Evolutionary conservation across 1,284 basidiomycete genomes (phyloP), one percentile per base, ranked within the genome.

Genomic region (Leccinum cinnamomeum): DNA sequence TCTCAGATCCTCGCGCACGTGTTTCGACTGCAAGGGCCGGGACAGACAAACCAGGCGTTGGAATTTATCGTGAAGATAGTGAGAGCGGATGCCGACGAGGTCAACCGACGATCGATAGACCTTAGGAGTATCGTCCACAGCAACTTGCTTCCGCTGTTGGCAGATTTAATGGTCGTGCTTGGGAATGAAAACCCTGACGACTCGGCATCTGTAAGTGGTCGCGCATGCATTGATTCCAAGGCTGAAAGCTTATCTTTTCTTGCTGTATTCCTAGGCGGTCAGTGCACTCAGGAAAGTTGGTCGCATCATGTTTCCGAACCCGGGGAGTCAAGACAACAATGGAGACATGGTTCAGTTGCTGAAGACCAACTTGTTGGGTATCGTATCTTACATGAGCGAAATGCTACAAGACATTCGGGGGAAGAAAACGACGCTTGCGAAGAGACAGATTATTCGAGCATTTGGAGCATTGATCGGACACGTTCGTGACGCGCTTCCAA

Each of bases 311-410:
- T 69, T 69, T 25, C 33, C 33, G 10, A 55, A 69, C 64, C 67
- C 65, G 55, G 68, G 71, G 3, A 69, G 69, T 61, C 65, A 61
- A 55, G 60, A 66, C 48, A 64, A 67, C 70, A 62, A 67, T 48
- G 64, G 69, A 16, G 79, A 85, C 63, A 75, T 91, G 41, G 80
- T 82, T 14, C 72, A 74, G 0, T 88, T 94, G 65, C 79, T 96
- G 60, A 88, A 88, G 73, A 79, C 78, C 8, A 83, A 93, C 68
- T 89, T 95, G 79, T 82, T 96, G 7, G 94, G 92, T 5, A 81
- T 96, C 59, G 88, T 97, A 20, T 87, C 91, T 0, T 81, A 88
- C 62, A 82, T 96, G 69, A 95, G 90, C 64, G 92, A 95, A 46
- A 86, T 89, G 75, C 76, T 97, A 53, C 92, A 94, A 70, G 93